These are phyloP conservation scores for Ilex aquifolium DNA, from an alignment of 257 asterid genomes.

Conservation along the genomic window DNA sequence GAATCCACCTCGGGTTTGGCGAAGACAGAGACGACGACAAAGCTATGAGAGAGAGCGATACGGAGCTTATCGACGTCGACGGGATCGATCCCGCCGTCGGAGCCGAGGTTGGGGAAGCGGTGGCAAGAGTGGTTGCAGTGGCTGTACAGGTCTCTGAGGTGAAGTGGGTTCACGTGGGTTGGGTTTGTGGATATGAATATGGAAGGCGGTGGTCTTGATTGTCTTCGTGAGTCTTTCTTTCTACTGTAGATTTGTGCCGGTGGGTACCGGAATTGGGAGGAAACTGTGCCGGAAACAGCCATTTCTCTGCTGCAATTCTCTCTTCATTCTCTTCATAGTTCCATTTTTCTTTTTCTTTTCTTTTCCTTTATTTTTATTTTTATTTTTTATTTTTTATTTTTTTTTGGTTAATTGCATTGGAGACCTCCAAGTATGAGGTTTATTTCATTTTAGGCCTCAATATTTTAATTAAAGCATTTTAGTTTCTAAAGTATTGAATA, in stretches of 20 bases:
- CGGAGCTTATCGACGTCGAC: constrained; percentile 55
- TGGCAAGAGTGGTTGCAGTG: constrained; percentile 81
- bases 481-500: too few relatives aligned
- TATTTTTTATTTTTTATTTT: too few relatives aligned
- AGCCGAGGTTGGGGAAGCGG: constrained; percentile 64
- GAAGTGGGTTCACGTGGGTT: constrained; percentile 37
- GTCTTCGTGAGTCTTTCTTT: constrained; percentile 1
- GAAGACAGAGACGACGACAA: constrained; percentile 69
- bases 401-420: too few relatives aligned
- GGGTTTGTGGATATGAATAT: constrained; percentile 58
- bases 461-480: too few relatives aligned
- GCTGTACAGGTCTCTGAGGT: constrained; percentile 53
- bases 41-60: constrained; percentile 64
- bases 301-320: neutral
- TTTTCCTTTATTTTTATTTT: too few relatives aligned
- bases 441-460: too few relatives aligned
- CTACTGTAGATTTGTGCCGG: constrained; percentile 30
- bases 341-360: too few relatives aligned
- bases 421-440: too few relatives aligned
- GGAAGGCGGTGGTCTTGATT: constrained; percentile 40
- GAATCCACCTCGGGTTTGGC: constrained; percentile 36
- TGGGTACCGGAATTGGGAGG: constrained; percentile 38
- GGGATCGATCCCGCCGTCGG: constrained; percentile 54
- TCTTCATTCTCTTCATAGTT: neutral
- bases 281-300: constrained; percentile 24